These are phyloP conservation scores for Ophiostoma populinum DNA, from an alignment of 2,329 filamentous ascomycete species.

Conservation along the genomic window DNA sequence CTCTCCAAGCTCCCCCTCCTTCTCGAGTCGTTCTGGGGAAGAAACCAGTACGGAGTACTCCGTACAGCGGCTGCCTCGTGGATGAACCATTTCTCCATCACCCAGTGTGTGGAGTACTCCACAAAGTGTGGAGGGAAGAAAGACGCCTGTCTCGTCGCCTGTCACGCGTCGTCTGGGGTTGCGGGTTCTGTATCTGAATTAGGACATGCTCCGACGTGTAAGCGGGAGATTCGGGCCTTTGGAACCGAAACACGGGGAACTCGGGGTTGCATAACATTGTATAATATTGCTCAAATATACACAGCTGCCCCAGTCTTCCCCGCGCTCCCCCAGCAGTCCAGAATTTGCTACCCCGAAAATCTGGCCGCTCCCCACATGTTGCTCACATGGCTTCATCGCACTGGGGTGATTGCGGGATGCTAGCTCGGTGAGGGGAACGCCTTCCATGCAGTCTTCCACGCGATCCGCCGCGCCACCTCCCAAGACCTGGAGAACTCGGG, in stretches of 20 bases:
- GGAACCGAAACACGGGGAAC: conserved; percentile 1
- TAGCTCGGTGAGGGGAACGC: conserved; percentile 1
- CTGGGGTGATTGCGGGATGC: too few species aligned
- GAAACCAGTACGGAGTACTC: too few species aligned
- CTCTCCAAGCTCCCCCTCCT: background rate
- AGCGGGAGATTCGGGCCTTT: conserved; percentile 5
- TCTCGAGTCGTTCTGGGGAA: conserved; percentile 1
- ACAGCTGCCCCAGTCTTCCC: too few species aligned
- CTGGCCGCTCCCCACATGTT: background rate
- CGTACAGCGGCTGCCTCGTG: too few species aligned
- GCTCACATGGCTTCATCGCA: background rate
- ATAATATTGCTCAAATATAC: too few species aligned
- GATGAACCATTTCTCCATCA: conserved; percentile 3
- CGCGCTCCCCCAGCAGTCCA: too few species aligned
- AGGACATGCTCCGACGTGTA: background rate
- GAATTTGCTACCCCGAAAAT: too few species aligned
- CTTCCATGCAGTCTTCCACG: background rate
- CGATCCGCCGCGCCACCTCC: conserved; percentile 1
- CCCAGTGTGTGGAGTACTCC: conserved; percentile 4
- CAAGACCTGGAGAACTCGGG: background rate
- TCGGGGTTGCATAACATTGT: too few species aligned
- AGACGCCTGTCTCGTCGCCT: background rate
- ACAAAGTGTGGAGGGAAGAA: conserved; percentile 5
- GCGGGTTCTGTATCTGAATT: too few species aligned
- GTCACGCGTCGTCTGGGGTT: background rate